Evolutionary conservation across 1,139 yeast genomes (phyloP), one percentile per base, ranked within the genome.

Genomic region (Oligophagozyma castellii): DNA sequence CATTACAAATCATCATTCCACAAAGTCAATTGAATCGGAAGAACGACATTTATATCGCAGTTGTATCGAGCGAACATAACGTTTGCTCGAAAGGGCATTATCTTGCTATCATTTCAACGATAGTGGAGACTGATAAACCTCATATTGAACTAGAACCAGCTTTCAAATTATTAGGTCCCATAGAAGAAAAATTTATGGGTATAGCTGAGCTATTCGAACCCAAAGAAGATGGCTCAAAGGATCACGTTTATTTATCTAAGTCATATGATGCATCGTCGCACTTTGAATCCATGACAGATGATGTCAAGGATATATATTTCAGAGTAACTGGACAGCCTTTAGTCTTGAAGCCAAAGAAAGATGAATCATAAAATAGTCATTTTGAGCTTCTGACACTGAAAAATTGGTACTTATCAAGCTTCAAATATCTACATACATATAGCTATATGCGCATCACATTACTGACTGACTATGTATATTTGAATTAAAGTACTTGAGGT

Each of bases 251-350:
- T 58, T 66, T 89, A 35, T 83, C 95, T 29, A 79, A 70, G 61
- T 78, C 93, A 36, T 89, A 86, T 55, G 99, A 89, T 54, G 79
- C 98, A 1, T 67, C 93, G 7, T 83, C 95, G 8, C 99, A 89
- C 60, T 89, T 89, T 53, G 99, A 89, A 58, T 64, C 92, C 26
- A 80, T 94, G 49, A 89, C 98, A 27, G 96, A 89, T 53, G 98
- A 89, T 54, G 93, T 89, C 43, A 84, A 84, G 59, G 95, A 89
- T 54, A 70, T 89, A 38, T 83, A 92, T 59, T 74, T 76, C 58
- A 72, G 98, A 56, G 76, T 92, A 41, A 83, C 80, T 29, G 96
- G 96, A 31, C 80, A 81, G 56, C 94, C 93, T 14, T 67, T 89
- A 48, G 93, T 80, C 19, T 67, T 89, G 46, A 75, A 81, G 62